A percentile compares a stretch with the other conserved stretches of the same genome.
Conservation (phyloP, 441 rosid genomes). For the Populus tomentosa region DNA sequence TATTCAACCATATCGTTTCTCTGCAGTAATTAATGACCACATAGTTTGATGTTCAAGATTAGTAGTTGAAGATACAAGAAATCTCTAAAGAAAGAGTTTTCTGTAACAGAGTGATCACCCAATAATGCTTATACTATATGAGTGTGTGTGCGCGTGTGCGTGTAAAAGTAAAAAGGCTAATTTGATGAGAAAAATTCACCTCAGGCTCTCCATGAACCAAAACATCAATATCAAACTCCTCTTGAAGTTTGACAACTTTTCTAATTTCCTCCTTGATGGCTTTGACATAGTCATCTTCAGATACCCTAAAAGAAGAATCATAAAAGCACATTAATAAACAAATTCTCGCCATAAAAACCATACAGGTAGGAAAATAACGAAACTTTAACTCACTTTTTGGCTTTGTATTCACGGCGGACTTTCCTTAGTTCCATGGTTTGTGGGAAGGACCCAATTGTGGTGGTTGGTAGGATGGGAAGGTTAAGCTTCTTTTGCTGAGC, state of each 20-base stretch:
- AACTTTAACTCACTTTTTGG: conserved; percentile 8
- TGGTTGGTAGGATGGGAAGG: no score
- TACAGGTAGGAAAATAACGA: neutral
- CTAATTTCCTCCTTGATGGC: conserved; percentile 88
- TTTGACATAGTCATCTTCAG: conserved; percentile 75
- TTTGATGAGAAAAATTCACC: conserved; percentile 32
- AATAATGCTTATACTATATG: no score
- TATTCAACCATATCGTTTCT: conserved; percentile 99
- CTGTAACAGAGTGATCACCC: neutral
- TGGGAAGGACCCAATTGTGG: no score
- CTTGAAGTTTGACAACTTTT: conserved; percentile 84
- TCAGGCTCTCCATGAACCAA: conserved; percentile 98
- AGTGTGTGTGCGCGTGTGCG: no score
- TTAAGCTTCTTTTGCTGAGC: conserved; percentile 1
- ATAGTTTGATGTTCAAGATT: conserved; percentile 12
- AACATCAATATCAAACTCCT: conserved; percentile 94
- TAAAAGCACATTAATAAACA: neutral
- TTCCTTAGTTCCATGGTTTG: no score
- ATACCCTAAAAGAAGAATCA: conserved; percentile 42
- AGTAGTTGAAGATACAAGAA: neutral
- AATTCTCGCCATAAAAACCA: neutral
- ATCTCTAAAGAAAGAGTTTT: neutral
- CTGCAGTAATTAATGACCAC: conserved; percentile 32
- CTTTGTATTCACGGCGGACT: no score
- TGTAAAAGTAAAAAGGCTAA: neutral